These are phyloP conservation scores for Phialemoniopsis sp. DNA, from an alignment of 2,329 filamentous ascomycete genomes.

Conservation along the genomic window DNA sequence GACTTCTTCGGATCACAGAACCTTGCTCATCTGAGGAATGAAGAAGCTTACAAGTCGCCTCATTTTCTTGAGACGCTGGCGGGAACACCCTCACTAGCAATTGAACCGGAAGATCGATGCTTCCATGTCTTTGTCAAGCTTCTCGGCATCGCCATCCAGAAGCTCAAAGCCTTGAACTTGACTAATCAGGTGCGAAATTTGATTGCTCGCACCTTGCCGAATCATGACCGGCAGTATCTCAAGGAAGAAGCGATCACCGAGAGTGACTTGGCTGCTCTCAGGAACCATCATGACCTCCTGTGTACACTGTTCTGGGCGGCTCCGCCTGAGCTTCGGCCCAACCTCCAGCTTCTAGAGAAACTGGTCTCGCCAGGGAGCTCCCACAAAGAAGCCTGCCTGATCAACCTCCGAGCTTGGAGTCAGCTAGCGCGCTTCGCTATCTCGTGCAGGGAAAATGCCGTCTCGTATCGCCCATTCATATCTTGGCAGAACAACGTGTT, in stretches of 20 bases:
- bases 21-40: conserved; percentile 59
- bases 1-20: conserved; percentile 64
- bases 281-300: conserved; percentile 66
- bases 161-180: conserved; percentile 40
- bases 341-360: conserved; percentile 50
- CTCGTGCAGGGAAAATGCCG: conserved; percentile 32
- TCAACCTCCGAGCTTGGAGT: conserved; percentile 60
- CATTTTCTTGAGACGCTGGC: conserved; percentile 55
- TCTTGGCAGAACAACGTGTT: conserved; percentile 56
- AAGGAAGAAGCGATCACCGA: conserved; percentile 59
- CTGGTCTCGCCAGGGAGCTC: conserved; percentile 56
- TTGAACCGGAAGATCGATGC: conserved; percentile 54
- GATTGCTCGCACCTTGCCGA: conserved; percentile 58
- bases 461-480: conserved; percentile 43
- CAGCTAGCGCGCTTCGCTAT: conserved; percentile 58
- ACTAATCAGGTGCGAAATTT: conserved; percentile 58
- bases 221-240: conserved; percentile 60
- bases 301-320: conserved; percentile 64
- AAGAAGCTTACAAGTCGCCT: conserved; percentile 58
- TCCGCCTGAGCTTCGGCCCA: conserved; percentile 49
- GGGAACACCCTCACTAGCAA: conserved; percentile 36
- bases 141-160: conserved; percentile 51
- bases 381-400: conserved; percentile 63
- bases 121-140: conserved; percentile 67
- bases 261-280: conserved; percentile 57